Evolutionary conservation across 768 basidiomycete species (phyloP), one percentile per base, ranked within the genome.

Genomic region (Myochromella boudieri): DNA sequence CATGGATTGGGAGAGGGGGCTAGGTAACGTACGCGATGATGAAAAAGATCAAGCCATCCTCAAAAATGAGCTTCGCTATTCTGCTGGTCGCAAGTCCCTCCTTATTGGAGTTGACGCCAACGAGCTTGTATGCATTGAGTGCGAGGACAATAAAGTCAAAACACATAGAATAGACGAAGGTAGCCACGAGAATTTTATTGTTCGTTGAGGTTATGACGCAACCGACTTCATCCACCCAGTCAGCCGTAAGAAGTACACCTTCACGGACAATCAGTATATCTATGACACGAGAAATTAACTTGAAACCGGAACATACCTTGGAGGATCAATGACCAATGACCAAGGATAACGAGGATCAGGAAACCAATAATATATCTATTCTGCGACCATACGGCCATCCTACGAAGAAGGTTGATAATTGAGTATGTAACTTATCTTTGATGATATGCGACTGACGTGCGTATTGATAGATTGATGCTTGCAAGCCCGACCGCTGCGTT

Each of bases 101-200:
- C 4, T 54, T 49, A 34, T 52, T 49, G 34, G 54, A 31, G 40
- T 52, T 53, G 2, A 60, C 44, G 1, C 67, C 61, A 7, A 69
- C 51, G 18, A 88, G 74, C 58, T 84, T 87, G 63, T 76, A 80
- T 10, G 74, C 77, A 28, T 78, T 85, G 53, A 88, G 63, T 20
- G 68, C 49, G 36, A 87, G 71, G 29, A 87, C 82, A 22, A 75
- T 48, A 17, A 85, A 66, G 59, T 88, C 87, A 58, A 88, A 86
- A 57, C 71, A 69, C 87, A 88, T 89, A 24, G 85, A 81, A 55
- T 88, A 88, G 25, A 87, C 82, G 62, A 87, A 88, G 3, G 82
- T 82, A 2, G 82, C 80, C 4, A 83, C 81, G 25, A 87, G 74
- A 42, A 86, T 64, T 7, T 61, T 79, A 60, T 80, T 87, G 59